Percentiles rank a stretch among this genome's conserved stretches.
Conservation (phyloP, 129 eudicot species). For the Heracleum sosnowskyi region DNA sequence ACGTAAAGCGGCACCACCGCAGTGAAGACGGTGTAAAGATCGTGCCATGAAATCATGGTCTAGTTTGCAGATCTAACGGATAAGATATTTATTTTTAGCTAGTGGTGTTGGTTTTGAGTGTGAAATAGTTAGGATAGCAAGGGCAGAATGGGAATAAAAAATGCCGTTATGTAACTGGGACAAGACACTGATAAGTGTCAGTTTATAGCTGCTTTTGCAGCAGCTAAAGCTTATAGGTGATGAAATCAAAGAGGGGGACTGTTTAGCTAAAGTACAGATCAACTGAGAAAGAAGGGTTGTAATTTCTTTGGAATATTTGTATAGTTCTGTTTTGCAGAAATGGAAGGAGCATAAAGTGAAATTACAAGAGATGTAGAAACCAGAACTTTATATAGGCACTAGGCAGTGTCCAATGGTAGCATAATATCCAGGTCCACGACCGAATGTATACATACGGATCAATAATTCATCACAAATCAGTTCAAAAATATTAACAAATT, state of each 20-base stretch:
- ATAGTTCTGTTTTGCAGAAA: background rate
- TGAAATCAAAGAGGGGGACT: background rate
- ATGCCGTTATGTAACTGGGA: constrained; percentile 19
- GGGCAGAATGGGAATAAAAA: constrained; percentile 13
- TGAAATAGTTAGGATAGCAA: background rate
- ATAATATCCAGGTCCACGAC: too few species aligned
- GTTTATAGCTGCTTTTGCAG: constrained; percentile 13
- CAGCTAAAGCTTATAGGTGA: background rate
- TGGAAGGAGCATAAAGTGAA: constrained; percentile 1
- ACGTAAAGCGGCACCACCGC: constrained; percentile 84
- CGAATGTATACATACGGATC: too few species aligned
- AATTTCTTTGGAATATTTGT: background rate
- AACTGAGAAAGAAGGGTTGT: background rate
- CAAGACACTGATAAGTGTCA: background rate
- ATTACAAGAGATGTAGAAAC: constrained; percentile 16
- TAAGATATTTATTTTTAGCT: background rate
- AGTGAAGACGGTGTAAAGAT: constrained; percentile 74
- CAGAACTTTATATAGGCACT: constrained; percentile 15
- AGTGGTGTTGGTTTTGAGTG: background rate
- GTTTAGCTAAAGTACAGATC: background rate
- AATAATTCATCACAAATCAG: too few species aligned
- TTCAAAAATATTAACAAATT: too few species aligned
- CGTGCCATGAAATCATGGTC: constrained; percentile 65
- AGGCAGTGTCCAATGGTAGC: too few species aligned
- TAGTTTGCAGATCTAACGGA: background rate